Conservation (phyloP, 108 stramenopile species). For the Discostella stelligeroides region DNA sequence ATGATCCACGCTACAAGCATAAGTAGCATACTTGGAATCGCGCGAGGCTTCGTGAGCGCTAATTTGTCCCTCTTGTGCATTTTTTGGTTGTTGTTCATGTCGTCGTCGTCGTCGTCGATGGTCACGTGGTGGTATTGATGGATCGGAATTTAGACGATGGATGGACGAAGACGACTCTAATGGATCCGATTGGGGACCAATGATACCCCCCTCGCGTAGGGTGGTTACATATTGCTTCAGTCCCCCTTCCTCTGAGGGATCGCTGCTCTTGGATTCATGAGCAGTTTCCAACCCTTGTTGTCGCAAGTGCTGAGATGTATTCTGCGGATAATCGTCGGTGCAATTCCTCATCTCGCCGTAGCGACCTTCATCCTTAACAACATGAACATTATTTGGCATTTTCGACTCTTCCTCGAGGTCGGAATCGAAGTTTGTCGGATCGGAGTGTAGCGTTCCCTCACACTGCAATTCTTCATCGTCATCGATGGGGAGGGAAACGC, state of each 20-base stretch:
- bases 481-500: neutral
- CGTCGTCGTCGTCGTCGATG: no score
- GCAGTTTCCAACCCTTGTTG: neutral
- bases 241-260: neutral
- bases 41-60: constrained; percentile 48
- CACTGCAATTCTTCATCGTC: neutral
- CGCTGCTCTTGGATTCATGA: neutral
- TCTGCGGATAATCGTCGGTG: no score
- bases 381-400: no score
- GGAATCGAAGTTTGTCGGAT: no score
- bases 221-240: constrained; percentile 19
- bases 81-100: constrained; percentile 21
- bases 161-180: neutral
- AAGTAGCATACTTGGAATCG: constrained; percentile 64
- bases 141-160: no score
- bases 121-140: no score
- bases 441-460: neutral
- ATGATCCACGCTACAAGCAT: constrained; percentile 59
- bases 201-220: constrained; percentile 31
- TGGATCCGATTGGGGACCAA: neutral
- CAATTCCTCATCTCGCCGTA: no score
- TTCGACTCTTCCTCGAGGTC: no score
- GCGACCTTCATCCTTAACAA: no score
- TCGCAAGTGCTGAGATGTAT: no score
- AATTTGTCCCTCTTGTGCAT: neutral